Evolutionary conservation across 2,329 filamentous ascomycete genomes (phyloP).

Genomic region (Cadophora gregata): DNA sequence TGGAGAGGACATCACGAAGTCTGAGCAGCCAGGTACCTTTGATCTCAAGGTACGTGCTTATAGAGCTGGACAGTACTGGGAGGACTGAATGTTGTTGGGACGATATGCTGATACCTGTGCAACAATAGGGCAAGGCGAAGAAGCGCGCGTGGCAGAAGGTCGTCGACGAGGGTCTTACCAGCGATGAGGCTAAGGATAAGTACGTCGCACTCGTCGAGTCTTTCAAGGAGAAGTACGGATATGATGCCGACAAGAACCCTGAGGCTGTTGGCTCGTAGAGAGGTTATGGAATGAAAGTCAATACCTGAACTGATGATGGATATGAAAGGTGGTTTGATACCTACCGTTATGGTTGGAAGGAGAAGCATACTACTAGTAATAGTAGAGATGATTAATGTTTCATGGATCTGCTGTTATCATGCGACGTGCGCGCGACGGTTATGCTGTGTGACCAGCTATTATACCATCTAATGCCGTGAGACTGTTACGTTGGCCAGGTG

Average conservation of each 20-base stretch:
- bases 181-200: slow-evolving; percentile 73
- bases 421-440: not conserved
- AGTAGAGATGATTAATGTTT: not conserved
- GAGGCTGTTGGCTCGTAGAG: slow-evolving; percentile 55
- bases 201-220: slow-evolving; percentile 77
- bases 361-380: not conserved
- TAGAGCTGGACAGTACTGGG: not conserved
- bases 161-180: slow-evolving; percentile 64
- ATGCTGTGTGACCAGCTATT: slow-evolving; percentile 6
- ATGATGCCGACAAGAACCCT: slow-evolving; percentile 66
- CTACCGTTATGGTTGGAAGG: not conserved
- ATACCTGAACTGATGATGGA: slow-evolving; percentile 9
- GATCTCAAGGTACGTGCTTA: slow-evolving; percentile 59
- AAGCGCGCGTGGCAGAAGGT: slow-evolving; percentile 76
- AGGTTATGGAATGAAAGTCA: not conserved
- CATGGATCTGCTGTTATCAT: not conserved
- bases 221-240: slow-evolving; percentile 74
- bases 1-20: slow-evolving; percentile 61
- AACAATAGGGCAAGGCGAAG: slow-evolving; percentile 73
- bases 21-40: slow-evolving; percentile 69
- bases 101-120: slow-evolving; percentile 7
- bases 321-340: not conserved
- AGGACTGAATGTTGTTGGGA: not conserved
- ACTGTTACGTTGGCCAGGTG: not conserved
- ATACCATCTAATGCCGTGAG: not conserved